Percentiles rank a stretch among this genome's conserved stretches.
Evolutionary conservation across 345 rosid species (phyloP).

Genomic region (Aethionema arabicum): DNA sequence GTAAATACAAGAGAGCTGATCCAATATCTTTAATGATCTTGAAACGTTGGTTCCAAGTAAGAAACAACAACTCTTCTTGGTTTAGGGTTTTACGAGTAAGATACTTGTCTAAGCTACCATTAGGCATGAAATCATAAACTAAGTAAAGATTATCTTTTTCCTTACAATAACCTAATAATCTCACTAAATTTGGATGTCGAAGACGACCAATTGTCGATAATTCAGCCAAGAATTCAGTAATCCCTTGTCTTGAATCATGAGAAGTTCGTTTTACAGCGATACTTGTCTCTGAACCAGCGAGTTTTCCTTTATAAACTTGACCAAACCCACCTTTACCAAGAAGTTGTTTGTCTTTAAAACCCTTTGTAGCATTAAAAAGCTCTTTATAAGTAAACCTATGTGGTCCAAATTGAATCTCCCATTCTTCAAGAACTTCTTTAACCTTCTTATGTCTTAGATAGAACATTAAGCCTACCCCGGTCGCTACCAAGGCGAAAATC

Average conservation of each 20-base stretch:
- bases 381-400: slow-evolving; percentile 50
- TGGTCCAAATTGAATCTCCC: slow-evolving; percentile 57
- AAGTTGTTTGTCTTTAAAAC: slow-evolving; percentile 48
- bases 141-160: slow-evolving; percentile 41
- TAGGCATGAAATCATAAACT: slow-evolving; percentile 54
- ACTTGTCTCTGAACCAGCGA: slow-evolving; percentile 41
- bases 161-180: slow-evolving; percentile 47
- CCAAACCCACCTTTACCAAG: slow-evolving; percentile 60
- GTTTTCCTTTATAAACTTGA: slow-evolving; percentile 49
- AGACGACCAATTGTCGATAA: slow-evolving; percentile 46
- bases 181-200: slow-evolving; percentile 42
- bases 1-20: slow-evolving; percentile 40
- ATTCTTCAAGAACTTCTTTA: slow-evolving; percentile 44
- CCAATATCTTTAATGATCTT: slow-evolving; percentile 43
- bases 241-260: slow-evolving; percentile 55
- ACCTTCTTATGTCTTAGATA: slow-evolving; percentile 38
- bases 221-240: slow-evolving; percentile 55
- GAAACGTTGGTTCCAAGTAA: slow-evolving; percentile 46
- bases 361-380: slow-evolving; percentile 44
- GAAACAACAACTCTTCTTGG: slow-evolving; percentile 27
- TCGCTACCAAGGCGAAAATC: slow-evolving; percentile 26
- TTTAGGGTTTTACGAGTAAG: slow-evolving; percentile 22
- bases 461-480: slow-evolving; percentile 21
- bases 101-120: slow-evolving; percentile 53
- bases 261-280: slow-evolving; percentile 57